These are phyloP conservation scores for Scopulariopsis brevicaulis DNA, from an alignment of 2,329 filamentous ascomycete species.

Conservation along the genomic window DNA sequence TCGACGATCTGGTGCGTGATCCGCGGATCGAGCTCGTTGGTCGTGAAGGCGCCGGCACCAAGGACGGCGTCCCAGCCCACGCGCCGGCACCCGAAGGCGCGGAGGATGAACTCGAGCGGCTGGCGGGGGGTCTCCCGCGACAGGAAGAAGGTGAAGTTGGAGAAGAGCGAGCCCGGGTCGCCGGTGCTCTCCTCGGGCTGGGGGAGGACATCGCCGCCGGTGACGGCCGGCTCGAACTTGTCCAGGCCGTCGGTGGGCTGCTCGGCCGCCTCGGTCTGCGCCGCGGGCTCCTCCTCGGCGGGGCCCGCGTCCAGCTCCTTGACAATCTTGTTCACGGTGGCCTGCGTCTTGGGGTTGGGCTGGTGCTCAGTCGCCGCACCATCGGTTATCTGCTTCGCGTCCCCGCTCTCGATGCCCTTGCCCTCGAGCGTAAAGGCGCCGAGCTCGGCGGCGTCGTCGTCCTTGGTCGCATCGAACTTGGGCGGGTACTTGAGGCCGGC, in stretches of 20 bases:
- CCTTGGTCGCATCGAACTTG: conserved; percentile 78
- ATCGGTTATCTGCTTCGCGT: conserved; percentile 35
- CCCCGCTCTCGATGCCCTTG: conserved; percentile 36
- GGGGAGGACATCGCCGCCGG: conserved; percentile 73
- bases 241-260: conserved; percentile 59
- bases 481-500: conserved; percentile 91
- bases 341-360: conserved; percentile 51
- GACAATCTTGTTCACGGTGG: conserved; percentile 58
- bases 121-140: conserved; percentile 88
- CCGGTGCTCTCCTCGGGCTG: conserved; percentile 61
- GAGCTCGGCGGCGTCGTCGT: conserved; percentile 82
- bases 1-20: conserved; percentile 98
- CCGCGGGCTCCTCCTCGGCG: conserved; percentile 22
- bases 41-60: conserved; percentile 85
- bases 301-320: conserved; percentile 51
- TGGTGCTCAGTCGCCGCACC: conserved; percentile 31
- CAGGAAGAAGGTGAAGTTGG: conserved; percentile 81
- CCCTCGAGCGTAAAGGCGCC: conserved; percentile 86
- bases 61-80: conserved; percentile 90
- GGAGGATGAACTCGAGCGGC: conserved; percentile 83
- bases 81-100: conserved; percentile 89
- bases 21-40: conserved; percentile 71
- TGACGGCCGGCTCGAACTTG: conserved; percentile 77
- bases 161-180: conserved; percentile 67
- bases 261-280: conserved; percentile 25